Conservation (phyloP, 257 asterid species). For the Capsicum chinense region DNA sequence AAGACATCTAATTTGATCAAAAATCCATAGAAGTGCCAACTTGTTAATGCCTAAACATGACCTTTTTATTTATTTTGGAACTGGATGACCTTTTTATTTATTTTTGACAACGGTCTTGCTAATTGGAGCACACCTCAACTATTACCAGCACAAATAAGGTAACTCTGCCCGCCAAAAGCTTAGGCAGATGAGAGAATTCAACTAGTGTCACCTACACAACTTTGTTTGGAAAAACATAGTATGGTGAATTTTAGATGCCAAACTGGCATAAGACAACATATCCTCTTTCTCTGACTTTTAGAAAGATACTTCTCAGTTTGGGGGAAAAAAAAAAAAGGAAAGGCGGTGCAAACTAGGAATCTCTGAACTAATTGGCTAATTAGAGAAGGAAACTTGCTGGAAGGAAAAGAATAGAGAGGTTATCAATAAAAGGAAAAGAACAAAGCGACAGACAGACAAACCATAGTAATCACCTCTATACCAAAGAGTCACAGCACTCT, state of each 20-base stretch:
- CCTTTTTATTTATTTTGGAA: not conserved
- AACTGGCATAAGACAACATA: slow-evolving; percentile 3
- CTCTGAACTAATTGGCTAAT: not conserved
- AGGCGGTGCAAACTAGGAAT: not conserved
- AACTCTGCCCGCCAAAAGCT: not conserved
- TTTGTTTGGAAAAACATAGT: not conserved
- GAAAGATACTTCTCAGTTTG: not conserved
- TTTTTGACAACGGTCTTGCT: not conserved
- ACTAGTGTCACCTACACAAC: slow-evolving; percentile 4
- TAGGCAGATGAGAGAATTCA: not conserved
- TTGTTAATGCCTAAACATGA: not conserved
- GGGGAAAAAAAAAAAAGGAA: not conserved
- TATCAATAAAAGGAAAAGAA: not conserved
- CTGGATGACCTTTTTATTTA: not conserved
- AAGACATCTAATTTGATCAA: not conserved
- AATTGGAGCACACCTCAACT: not conserved
- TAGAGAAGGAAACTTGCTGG: not conserved
- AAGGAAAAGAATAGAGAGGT: not conserved
- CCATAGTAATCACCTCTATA: slow-evolving; percentile 27
- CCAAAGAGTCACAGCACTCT: slow-evolving; percentile 29
- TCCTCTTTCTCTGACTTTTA: slow-evolving; percentile 17
- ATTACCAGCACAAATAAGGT: not conserved
- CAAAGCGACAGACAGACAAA: slow-evolving; percentile 11
- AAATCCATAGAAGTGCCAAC: not conserved
- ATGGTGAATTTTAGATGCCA: not conserved